Conservation (phyloP, 2,329 filamentous ascomycete species). For the Trichophyton verrucosum region DNA sequence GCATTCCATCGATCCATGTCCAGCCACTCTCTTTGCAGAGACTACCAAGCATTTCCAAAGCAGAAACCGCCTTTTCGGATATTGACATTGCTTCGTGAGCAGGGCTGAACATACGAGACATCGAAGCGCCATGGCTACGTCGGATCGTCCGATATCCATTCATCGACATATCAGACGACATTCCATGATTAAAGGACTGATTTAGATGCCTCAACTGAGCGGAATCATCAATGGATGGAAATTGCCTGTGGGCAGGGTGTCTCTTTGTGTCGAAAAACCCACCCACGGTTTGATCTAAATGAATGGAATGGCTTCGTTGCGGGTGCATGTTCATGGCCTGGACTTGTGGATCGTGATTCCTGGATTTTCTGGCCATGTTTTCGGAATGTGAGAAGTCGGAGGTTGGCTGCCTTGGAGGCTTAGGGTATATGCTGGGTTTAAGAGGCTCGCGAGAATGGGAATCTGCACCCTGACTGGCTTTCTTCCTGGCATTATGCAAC, state of each 20-base stretch:
- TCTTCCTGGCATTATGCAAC: constrained; percentile 43
- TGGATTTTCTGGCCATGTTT: neutral
- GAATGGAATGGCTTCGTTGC: constrained; percentile 4
- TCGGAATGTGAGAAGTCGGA: constrained; percentile 19
- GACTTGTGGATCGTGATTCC: constrained; percentile 1
- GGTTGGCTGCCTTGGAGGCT: constrained; percentile 46
- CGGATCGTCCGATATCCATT: constrained; percentile 24
- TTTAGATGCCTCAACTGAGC: constrained; percentile 10
- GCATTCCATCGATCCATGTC: constrained; percentile 87
- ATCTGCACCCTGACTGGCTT: constrained; percentile 32
- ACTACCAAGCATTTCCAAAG: constrained; percentile 58
- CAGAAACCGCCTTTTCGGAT: constrained; percentile 48
- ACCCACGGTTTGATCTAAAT: neutral
- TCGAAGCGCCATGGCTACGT: constrained; percentile 21
- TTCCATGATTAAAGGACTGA: constrained; percentile 12
- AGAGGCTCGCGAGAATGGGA: constrained; percentile 32
- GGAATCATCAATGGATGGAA: constrained; percentile 12
- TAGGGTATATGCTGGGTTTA: constrained; percentile 49
- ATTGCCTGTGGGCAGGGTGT: constrained; percentile 6
- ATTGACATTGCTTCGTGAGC: constrained; percentile 31
- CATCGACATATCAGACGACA: constrained; percentile 20
- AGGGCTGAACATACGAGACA: constrained; percentile 24
- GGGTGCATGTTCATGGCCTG: constrained; percentile 7
- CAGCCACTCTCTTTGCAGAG: constrained; percentile 69
- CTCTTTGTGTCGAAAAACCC: constrained; percentile 10